Percentiles rank a stretch among this genome's conserved stretches.
phyloP scores from a whole-genome alignment of 129 eudicot genomes.

The Chrysanthemum seticuspe region DNA sequence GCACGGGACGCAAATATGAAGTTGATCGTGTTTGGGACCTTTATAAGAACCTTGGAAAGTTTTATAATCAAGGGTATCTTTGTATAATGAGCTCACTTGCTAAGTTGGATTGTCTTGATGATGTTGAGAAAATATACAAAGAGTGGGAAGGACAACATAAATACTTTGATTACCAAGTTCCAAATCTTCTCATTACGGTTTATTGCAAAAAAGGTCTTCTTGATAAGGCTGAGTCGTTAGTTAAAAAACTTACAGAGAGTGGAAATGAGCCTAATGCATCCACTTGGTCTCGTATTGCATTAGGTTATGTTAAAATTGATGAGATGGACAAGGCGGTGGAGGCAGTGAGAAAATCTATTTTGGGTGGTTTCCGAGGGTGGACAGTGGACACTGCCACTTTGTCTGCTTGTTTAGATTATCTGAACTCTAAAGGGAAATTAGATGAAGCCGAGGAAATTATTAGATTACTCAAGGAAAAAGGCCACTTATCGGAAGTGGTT shows the following conservation, averaged over 20 bases:
- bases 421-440: slow-evolving; percentile 34
- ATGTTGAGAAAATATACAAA: slow-evolving; percentile 39
- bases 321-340: slow-evolving; percentile 52
- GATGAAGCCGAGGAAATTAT: slow-evolving; percentile 32
- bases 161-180: slow-evolving; percentile 40
- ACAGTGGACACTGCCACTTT: slow-evolving; percentile 30
- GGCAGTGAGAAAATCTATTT: slow-evolving; percentile 39
- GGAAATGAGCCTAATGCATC: slow-evolving; percentile 46
- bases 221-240: slow-evolving; percentile 42
- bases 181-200: slow-evolving; percentile 41
- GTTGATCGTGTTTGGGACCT: slow-evolving; percentile 55
- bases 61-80: slow-evolving; percentile 39
- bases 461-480: slow-evolving; percentile 31
- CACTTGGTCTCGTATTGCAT: slow-evolving; percentile 52
- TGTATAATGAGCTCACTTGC: slow-evolving; percentile 49
- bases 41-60: slow-evolving; percentile 31
- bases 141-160: slow-evolving; percentile 41
- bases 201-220: slow-evolving; percentile 54
- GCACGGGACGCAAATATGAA: slow-evolving; percentile 40
- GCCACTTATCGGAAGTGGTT: slow-evolving; percentile 29
- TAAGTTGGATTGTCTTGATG: slow-evolving; percentile 50
- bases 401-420: slow-evolving; percentile 39
- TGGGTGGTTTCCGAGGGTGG: slow-evolving; percentile 32
- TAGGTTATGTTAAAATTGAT: slow-evolving; percentile 38
- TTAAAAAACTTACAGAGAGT: slow-evolving; percentile 26